Base-by-base conservation (phyloP, 2,329 filamentous ascomycete species). In the Chalara sp. region DNA sequence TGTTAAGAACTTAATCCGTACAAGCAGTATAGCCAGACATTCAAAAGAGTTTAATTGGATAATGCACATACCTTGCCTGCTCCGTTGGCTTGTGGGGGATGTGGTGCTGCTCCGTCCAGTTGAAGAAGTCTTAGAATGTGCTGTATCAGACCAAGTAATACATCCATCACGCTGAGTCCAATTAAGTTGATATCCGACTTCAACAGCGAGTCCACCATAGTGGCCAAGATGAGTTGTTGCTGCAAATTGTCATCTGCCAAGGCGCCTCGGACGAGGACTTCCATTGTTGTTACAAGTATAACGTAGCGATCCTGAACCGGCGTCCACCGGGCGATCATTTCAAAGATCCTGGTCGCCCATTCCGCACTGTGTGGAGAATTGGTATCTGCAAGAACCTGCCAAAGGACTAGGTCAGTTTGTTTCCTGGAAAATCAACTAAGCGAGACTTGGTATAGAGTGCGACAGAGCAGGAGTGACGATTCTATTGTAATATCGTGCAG, bases 261-360 rank as follows among this genome's bases (percentile, higher is more conserved):
- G 1, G 83, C 81, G 43, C 80, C 82, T 51, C 79, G 77, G 4
- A 87, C 73, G 47, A 97, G 72, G 4, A 79, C 80, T 59, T 96
- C 91, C 71, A 95, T 83, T 3, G 86, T 78, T 1, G 87, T 86
- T 44, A 96, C 79, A 44, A 96, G 75, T 51, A 97, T 93, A 39
- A 92, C 82, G 70, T 95, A 97, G 49, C 93, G 86, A 63, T 96
- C 89, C 66, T 97, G 92, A 1, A 97, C 91, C 0, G 93, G 90
- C 0, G 90, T 86, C 90, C 91, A 97, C 52, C 83, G 81, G 12
- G 89, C 84, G 48, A 92, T 78, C 55, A 91, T 78, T 61, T 86
- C 81, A 65, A 95, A 89, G 47, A 97, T 76, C 51, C 83, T 85
- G 30, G 89, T 86, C 1, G 89, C 85, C 92, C 92, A 97, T 46